Base-by-base conservation (phyloP, 1,284 basidiomycete species). In the Schizopora paradoxa region DNA sequence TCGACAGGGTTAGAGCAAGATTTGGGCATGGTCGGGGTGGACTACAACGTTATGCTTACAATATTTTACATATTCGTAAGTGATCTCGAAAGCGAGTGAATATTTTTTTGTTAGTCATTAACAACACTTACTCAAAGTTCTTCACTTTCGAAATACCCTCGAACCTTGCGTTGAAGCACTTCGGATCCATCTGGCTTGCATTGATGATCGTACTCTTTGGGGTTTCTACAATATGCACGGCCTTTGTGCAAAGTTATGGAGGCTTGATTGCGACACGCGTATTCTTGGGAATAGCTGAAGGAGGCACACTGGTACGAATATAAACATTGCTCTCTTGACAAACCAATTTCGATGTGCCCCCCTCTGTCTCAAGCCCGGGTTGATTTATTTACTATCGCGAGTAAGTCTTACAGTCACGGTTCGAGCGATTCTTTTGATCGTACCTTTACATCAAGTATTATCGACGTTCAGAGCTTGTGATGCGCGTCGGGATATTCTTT, bases 401-500 rank as follows among this genome's bases (percentile, higher is more conserved):
- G 40, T 42, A 18, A n/a, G 29, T n/a, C n/a, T n/a, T n/a, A n/a
- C n/a, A n/a, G n/a, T 13, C 25, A 36, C 18, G 16, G 22, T 8
- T n/a, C 19, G 25, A 25, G 13, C 28, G 14, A 19, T 27, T 14
- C 25, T 22, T 14, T 22, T 21, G 13, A 41, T n/a, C 46, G 8
- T 27, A 22, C 5, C 21, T 18, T 28, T 41, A 28, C 16, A 32
- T 27, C 3, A 31, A 69, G 69, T 73, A 66, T 51, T 73, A 73
- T 55, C 64, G 68, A 31, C 64, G 70, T 11, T 55, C 56, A 14
- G 70, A 73, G 51, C 55, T 72, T 6, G 69, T 73, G 2, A 57
- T 72, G 22, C 61, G 70, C 11, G 61, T 72, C 11, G 70, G 70
- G 0, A 56, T 72, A 16, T 72, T 72, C 54, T 70, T 69, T 47